A percentile compares a stretch with the other conserved stretches of the same genome.
Conservation (phyloP, 169 alveolate genomes). For the Cryptosporidium tyzzeri region DNA sequence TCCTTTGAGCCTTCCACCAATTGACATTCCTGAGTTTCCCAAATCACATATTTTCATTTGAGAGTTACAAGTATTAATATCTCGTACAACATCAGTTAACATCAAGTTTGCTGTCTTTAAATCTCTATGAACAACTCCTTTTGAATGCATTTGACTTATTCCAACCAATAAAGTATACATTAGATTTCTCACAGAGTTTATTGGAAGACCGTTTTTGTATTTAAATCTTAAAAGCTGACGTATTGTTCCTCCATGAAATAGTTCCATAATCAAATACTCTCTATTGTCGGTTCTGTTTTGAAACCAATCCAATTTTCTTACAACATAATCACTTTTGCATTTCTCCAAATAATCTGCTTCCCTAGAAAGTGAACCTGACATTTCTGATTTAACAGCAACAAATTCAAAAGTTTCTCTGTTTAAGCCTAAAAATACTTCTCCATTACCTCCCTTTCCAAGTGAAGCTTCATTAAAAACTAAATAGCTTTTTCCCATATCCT, state of each 20-base stretch:
- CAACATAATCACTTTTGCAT: slow-evolving; percentile 63
- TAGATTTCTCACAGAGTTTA: slow-evolving; percentile 40
- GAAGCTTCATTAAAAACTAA: slow-evolving; percentile 61
- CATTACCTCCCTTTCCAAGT: slow-evolving; percentile 75
- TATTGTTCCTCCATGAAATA: slow-evolving; percentile 75
- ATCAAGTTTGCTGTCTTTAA: slow-evolving; percentile 89
- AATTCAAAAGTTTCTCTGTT: slow-evolving; percentile 69
- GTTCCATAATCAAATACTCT: slow-evolving; percentile 64
- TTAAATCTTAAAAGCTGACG: slow-evolving; percentile 71
- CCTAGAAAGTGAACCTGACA: slow-evolving; percentile 64
- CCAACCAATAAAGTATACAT: slow-evolving; percentile 67
- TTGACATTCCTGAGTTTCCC: slow-evolving; percentile 88
- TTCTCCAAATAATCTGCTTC: slow-evolving; percentile 74
- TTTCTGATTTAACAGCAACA: slow-evolving; percentile 74
- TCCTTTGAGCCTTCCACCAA: slow-evolving; percentile 74
- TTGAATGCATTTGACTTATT: slow-evolving; percentile 81
- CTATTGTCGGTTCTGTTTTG: slow-evolving; percentile 67
- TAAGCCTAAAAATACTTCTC: slow-evolving; percentile 63
- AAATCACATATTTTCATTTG: slow-evolving; percentile 90
- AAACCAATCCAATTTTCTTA: slow-evolving; percentile 64
- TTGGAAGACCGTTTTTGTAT: slow-evolving; percentile 73
- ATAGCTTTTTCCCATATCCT: slow-evolving; percentile 54
- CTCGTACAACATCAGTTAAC: slow-evolving; percentile 79
- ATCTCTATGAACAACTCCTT: slow-evolving; percentile 91
- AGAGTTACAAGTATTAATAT: slow-evolving; percentile 65